Conservation (phyloP, 1,139 yeast species). For the Kurtzmaniella quercitrusa region DNA sequence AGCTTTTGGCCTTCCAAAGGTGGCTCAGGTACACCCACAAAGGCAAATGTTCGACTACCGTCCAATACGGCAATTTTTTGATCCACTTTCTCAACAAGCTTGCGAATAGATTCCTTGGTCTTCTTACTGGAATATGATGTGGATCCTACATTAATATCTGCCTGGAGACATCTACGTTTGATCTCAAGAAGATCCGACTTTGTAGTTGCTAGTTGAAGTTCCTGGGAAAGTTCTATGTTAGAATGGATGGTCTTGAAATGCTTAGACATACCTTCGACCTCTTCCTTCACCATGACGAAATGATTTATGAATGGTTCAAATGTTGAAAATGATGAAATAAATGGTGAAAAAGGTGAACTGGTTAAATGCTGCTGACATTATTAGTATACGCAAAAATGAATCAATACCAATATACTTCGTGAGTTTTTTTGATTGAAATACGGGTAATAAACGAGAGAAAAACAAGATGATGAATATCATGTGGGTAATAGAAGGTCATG, state of each 20-base stretch:
- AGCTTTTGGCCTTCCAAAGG: not conserved
- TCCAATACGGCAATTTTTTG: constrained; percentile 1
- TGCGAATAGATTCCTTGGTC: constrained; percentile 3
- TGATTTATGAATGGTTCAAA: too few relatives aligned
- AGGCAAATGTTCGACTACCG: constrained; percentile 15
- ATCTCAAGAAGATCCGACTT: not conserved
- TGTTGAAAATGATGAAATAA: too few relatives aligned
- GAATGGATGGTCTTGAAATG: not conserved
- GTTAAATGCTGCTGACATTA: too few relatives aligned
- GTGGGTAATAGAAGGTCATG: too few relatives aligned
- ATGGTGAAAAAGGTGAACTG: too few relatives aligned
- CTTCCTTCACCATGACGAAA: too few relatives aligned
- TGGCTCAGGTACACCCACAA: constrained; percentile 24
- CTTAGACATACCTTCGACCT: not conserved
- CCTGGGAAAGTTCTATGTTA: not conserved
- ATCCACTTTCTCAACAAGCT: constrained; percentile 1
- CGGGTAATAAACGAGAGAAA: too few relatives aligned
- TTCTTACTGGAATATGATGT: constrained; percentile 2
- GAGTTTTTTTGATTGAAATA: too few relatives aligned
- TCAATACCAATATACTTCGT: too few relatives aligned
- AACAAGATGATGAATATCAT: too few relatives aligned
- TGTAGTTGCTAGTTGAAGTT: not conserved
- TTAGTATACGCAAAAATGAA: too few relatives aligned
- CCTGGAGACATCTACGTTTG: constrained; percentile 1
- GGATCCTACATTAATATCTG: not conserved